These are phyloP conservation scores for Schizothecium vesticola DNA, from an alignment of 495 filamentous ascomycete species.

Conservation along the genomic window DNA sequence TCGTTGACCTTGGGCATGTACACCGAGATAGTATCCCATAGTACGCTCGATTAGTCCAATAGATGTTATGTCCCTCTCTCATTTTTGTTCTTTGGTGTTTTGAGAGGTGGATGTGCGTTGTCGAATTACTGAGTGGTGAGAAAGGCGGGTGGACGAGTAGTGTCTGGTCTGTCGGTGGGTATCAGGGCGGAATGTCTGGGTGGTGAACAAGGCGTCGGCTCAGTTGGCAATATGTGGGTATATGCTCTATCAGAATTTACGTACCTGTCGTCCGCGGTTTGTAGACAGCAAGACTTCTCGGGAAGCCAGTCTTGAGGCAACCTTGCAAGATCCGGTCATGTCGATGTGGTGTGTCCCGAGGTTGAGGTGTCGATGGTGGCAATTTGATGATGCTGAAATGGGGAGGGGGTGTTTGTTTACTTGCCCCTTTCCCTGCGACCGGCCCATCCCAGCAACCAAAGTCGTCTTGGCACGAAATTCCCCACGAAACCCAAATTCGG, in stretches of 20 bases:
- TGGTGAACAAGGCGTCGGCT: no score
- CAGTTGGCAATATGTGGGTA: no score
- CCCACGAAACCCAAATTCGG: no score
- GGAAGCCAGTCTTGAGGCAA: not conserved
- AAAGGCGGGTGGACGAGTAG: not conserved
- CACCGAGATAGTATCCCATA: constrained; percentile 28
- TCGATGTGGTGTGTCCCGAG: not conserved
- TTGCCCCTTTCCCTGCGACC: not conserved
- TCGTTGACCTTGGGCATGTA: constrained; percentile 34
- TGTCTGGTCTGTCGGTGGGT: not conserved
- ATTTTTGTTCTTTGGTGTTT: not conserved
- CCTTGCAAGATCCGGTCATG: not conserved
- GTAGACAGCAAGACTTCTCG: not conserved
- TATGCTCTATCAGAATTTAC: no score
- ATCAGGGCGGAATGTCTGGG: not conserved
- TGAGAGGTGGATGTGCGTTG: not conserved
- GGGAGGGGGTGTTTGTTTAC: not conserved
- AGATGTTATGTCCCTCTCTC: constrained; percentile 10
- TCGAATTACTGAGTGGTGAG: not conserved
- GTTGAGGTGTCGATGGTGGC: no score
- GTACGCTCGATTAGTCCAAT: constrained; percentile 26
- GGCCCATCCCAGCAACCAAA: not conserved
- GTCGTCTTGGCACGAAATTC: not conserved
- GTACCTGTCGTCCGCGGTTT: no score
- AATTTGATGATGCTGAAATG: no score